These are phyloP conservation scores for Astrocystis sublimbata DNA, from an alignment of 495 filamentous ascomycete species.

Conservation along the genomic window DNA sequence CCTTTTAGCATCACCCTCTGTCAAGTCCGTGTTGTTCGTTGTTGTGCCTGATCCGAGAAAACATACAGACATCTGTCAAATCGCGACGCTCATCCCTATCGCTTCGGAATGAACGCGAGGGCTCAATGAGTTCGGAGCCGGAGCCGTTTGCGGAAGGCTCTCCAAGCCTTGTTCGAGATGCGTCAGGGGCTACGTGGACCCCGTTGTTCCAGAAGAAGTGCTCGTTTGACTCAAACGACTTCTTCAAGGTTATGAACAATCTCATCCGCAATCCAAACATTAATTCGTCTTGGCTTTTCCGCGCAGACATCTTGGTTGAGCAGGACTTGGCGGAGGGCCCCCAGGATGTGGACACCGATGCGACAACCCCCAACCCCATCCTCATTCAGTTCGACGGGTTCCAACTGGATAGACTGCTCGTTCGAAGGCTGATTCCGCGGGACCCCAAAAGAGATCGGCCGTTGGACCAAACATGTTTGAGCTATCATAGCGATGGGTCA, in stretches of 20 bases:
- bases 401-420: conserved; percentile 57
- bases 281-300: conserved; percentile 78
- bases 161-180: conserved; percentile 33
- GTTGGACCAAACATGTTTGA: conserved; percentile 77
- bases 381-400: conserved; percentile 54
- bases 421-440: conserved; percentile 76
- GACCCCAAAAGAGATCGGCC: conserved; percentile 73
- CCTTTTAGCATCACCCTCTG: too few species aligned
- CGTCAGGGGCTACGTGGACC: conserved; percentile 43
- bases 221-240: conserved; percentile 59
- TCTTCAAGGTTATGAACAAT: conserved; percentile 66
- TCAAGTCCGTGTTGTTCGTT: too few species aligned
- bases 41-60: too few species aligned
- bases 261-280: conserved; percentile 84
- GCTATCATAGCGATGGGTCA: conserved; percentile 49
- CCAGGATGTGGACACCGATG: conserved; percentile 2
- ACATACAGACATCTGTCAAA: too few species aligned
- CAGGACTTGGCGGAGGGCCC: conserved; percentile 30
- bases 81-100: too few species aligned
- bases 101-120: neutral
- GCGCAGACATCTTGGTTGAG: conserved; percentile 77
- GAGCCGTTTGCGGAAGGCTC: conserved; percentile 38
- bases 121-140: conserved; percentile 30
- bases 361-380: conserved; percentile 32
- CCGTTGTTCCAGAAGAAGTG: conserved; percentile 55